A percentile compares a stretch with the other conserved stretches of the same genome.
phyloP scores from a whole-genome alignment of 495 filamentous ascomycete species.

The Niebla homalea region DNA sequence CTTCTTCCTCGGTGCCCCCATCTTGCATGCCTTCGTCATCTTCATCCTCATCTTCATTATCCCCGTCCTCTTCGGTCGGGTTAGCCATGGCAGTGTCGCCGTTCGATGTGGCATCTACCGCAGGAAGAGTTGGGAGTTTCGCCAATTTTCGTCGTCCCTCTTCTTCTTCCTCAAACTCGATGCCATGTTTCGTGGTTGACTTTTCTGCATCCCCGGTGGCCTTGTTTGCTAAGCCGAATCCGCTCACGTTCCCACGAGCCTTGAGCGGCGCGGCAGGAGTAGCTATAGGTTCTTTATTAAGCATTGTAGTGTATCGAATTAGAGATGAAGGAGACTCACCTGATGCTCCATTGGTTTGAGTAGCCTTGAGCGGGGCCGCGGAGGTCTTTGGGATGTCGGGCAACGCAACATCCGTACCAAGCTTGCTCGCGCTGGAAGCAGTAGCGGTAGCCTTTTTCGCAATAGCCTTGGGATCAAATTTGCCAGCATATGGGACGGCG shows the following conservation, averaged over 20 bases:
- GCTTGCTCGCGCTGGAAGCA: constrained; percentile 29
- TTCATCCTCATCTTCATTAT: constrained; percentile 55
- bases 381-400: constrained; percentile 42
- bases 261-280: constrained; percentile 30
- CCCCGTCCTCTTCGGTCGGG: constrained; percentile 39
- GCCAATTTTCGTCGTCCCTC: constrained; percentile 72
- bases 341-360: constrained; percentile 31
- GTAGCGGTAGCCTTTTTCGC: constrained; percentile 51
- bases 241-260: constrained; percentile 59
- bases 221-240: constrained; percentile 69
- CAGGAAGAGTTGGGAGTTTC: constrained; percentile 64
- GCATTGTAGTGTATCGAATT: constrained; percentile 6
- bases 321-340: constrained; percentile 24
- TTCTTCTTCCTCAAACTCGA: constrained; percentile 83
- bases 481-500: constrained; percentile 53
- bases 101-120: constrained; percentile 43
- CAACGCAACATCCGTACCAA: constrained; percentile 50
- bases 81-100: constrained; percentile 45
- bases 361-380: constrained; percentile 37
- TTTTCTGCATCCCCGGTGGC: constrained; percentile 50
- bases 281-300: neutral
- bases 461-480: constrained; percentile 83
- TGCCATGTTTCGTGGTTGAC: constrained; percentile 49
- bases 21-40: constrained; percentile 65
- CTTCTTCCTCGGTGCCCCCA: constrained; percentile 74